These are phyloP conservation scores for Eucalyptus curtisii DNA, from an alignment of 345 rosid species.

Conservation along the genomic window DNA sequence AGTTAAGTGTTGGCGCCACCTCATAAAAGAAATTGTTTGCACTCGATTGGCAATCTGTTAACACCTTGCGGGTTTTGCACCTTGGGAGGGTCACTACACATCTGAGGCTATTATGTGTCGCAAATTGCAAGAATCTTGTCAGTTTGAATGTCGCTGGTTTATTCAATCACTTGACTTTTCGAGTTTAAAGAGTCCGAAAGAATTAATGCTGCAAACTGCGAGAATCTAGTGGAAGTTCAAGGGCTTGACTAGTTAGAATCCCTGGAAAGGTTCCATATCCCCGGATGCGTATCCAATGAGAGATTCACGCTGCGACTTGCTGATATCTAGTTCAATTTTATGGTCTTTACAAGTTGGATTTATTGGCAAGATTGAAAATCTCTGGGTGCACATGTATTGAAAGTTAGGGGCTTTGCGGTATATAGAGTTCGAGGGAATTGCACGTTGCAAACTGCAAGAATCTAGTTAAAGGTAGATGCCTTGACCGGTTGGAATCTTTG, in stretches of 20 bases:
- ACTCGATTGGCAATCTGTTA: not conserved
- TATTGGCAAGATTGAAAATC: not conserved
- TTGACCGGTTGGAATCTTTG: rapidly evolving
- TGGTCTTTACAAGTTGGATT: not conserved
- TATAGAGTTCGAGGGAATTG: not conserved
- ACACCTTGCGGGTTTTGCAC: not conserved
- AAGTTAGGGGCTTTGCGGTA: not conserved
- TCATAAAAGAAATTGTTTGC: not conserved
- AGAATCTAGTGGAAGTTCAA: not conserved
- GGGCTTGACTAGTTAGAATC: not conserved
- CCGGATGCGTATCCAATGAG: not conserved
- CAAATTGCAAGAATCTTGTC: not conserved
- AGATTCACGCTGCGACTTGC: not conserved
- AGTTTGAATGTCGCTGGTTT: not conserved
- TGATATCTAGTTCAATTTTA: not conserved
- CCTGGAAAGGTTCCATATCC: not conserved
- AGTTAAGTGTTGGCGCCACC: rapidly evolving
- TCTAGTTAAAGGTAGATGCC: not conserved
- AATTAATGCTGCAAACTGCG: not conserved
- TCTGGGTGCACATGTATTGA: not conserved
- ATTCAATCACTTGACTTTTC: not conserved
- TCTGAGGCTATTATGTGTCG: not conserved
- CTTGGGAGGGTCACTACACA: not conserved
- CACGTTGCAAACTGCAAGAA: not conserved
- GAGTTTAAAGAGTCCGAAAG: not conserved